Conservation (phyloP, 805 yeast genomes). For the Wickerhamomyces alni region DNA sequence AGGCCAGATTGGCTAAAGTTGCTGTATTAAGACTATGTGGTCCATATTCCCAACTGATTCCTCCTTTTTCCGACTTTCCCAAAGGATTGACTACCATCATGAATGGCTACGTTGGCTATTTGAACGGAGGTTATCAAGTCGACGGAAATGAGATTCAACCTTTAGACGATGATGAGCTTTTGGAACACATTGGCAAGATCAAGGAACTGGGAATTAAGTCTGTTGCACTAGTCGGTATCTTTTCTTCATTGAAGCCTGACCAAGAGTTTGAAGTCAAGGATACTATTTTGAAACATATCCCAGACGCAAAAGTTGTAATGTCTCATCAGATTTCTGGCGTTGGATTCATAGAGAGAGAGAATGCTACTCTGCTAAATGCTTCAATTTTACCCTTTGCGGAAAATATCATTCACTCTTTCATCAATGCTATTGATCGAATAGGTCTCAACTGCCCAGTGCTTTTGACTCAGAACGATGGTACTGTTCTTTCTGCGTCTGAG, state of each 20-base stretch:
- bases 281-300: conserved; percentile 27
- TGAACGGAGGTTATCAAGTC: conserved; percentile 36
- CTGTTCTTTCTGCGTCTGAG: conserved; percentile 35
- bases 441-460: conserved; percentile 17
- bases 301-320: conserved; percentile 30
- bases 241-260: conserved; percentile 29
- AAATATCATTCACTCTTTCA: conserved; percentile 34
- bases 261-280: conserved; percentile 32
- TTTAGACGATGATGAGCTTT: conserved; percentile 25
- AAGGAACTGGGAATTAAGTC: conserved; percentile 28
- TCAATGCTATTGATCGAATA: conserved; percentile 25
- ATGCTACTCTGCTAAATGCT: conserved; percentile 42
- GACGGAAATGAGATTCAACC: conserved; percentile 34
- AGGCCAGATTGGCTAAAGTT: conserved; percentile 32
- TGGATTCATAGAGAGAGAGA: conserved; percentile 41
- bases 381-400: conserved; percentile 36
- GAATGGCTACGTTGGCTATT: conserved; percentile 29
- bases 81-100: conserved; percentile 27
- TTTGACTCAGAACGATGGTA: conserved; percentile 42
- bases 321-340: conserved; percentile 38
- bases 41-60: conserved; percentile 30
- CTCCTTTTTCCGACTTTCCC: conserved; percentile 41
- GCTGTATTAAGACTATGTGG: conserved; percentile 40
- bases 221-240: conserved; percentile 35
- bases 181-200: conserved; percentile 25